Evolutionary conservation across 805 yeast genomes (phyloP).

Genomic region (Candida michaelii): DNA sequence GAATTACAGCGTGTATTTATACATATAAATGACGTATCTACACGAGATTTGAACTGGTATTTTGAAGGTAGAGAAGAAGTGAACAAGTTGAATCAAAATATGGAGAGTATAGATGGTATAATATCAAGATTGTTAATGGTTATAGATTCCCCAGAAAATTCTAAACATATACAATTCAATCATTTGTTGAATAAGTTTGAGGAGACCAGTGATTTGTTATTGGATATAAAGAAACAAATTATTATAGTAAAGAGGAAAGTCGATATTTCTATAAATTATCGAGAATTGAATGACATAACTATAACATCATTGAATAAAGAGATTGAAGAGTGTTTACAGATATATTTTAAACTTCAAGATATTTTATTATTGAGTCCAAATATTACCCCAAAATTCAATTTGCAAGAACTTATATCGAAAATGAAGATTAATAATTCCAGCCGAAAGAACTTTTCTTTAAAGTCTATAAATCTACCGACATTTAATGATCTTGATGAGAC

Average conservation of each 20-base stretch:
- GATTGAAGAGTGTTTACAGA: conserved; percentile 23
- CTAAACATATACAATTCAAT: conserved; percentile 12
- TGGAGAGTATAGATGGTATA: conserved; percentile 25
- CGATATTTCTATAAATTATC: conserved; percentile 27
- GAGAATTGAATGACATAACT: conserved; percentile 27
- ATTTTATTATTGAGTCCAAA: conserved; percentile 20
- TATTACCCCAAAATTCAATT: conserved; percentile 17
- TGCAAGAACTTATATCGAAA: conserved; percentile 21
- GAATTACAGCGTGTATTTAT: conserved; percentile 19
- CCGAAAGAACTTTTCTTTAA: conserved; percentile 15
- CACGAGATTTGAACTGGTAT: conserved; percentile 23
- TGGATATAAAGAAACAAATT: conserved; percentile 24
- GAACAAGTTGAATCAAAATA: conserved; percentile 17
- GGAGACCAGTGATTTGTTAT: conserved; percentile 23
- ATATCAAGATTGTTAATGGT: conserved; percentile 22
- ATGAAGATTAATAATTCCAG: conserved; percentile 24
- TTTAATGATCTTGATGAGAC: conserved; percentile 29
- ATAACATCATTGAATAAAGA: conserved; percentile 25
- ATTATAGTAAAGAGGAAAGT: conserved; percentile 22
- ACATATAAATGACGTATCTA: conserved; percentile 9
- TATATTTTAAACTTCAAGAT: conserved; percentile 18
- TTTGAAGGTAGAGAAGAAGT: conserved; percentile 24
- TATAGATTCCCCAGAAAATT: conserved; percentile 15
- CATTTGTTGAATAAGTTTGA: conserved; percentile 27
- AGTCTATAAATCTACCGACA: conserved; percentile 28